Evolutionary conservation across 129 eudicot species (phyloP), one percentile per base, ranked within the genome.

Genomic region (Arctium minus): DNA sequence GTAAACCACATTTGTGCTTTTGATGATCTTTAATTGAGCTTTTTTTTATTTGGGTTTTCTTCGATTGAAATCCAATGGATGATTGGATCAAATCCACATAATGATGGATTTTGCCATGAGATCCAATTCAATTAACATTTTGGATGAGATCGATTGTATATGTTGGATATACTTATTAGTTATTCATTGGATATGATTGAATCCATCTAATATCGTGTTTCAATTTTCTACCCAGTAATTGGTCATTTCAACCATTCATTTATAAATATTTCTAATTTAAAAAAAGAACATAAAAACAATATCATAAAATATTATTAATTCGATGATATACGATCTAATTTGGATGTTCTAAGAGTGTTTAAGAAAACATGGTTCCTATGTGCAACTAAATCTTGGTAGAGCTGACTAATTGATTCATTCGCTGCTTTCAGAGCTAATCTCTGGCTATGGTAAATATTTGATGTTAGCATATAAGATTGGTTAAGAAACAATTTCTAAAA

Each of bases 321-420:
- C 11, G 11, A 42, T 42, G 48, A 12, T 42, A 12, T 7, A 7
- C 10, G 12, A 42, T 42, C 50, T 0, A 9, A 8, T 6, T 40
- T 40, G 1, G 8, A 40, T 40, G 6, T n/a, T 40, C n/a, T n/a
- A n/a, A n/a, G n/a, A n/a, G n/a, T n/a, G n/a, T n/a, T n/a, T n/a
- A n/a, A 6, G 7, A 40, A 6, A 79, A 88, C 84, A 82, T 87
- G 94, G 84, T 88, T 90, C 68, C 81, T 83, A 60, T 86, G 91
- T 17, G 86, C 72, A 69, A 87, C 80, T 85, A 92, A 75, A 60
- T 90, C 93, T 86, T 88, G 88, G 64, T 85, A 87, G 71, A 92
- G 94, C 77, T 90, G 92, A 85, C 67, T 78, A 53, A 90, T 87
- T 48, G 86, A 78, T 81, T 88, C 94, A 69, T 86, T 87, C n/a